Conservation (phyloP, 495 filamentous ascomycete species). For the Neurospora sp. region DNA sequence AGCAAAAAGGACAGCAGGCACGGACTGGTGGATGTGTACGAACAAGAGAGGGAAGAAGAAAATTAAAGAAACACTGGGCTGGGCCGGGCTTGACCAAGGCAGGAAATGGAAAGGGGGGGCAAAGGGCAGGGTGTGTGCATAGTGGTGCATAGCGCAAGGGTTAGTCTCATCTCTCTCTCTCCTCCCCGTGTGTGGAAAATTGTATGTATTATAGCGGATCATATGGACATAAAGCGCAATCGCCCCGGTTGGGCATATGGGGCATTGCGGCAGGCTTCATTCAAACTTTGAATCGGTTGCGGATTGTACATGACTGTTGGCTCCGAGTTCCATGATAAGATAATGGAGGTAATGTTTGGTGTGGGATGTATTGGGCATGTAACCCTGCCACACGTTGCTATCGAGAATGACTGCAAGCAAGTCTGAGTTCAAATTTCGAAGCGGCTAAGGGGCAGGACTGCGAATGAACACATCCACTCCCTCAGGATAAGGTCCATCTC, state of each 20-base stretch:
- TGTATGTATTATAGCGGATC: conserved; percentile 23
- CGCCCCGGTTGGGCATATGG: conserved; percentile 10
- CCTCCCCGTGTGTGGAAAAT: conserved; percentile 17
- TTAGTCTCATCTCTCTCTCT: conserved; percentile 19
- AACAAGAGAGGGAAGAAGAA: conserved; percentile 9
- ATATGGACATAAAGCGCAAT: conserved; percentile 17
- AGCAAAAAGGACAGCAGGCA: not conserved
- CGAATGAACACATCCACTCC: not conserved
- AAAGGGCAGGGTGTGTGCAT: not conserved
- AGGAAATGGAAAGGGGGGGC: not conserved
- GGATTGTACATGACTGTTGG: not conserved
- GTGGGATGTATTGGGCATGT: not conserved
- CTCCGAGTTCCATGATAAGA: not conserved
- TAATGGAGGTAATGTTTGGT: not conserved
- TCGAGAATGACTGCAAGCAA: not conserved
- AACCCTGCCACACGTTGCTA: not conserved
- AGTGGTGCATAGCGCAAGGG: conserved; percentile 21
- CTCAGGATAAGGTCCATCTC: not conserved
- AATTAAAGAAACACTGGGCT: not conserved
- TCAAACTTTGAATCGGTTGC: not conserved
- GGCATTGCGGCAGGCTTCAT: not conserved
- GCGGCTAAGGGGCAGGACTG: not conserved
- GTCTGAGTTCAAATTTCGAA: not conserved
- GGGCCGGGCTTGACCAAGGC: not conserved
- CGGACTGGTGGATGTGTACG: conserved; percentile 14